Percentiles rank a stretch among this genome's conserved stretches.
Conservation (phyloP, 257 asterid genomes). For the Catharanthus roseus region DNA sequence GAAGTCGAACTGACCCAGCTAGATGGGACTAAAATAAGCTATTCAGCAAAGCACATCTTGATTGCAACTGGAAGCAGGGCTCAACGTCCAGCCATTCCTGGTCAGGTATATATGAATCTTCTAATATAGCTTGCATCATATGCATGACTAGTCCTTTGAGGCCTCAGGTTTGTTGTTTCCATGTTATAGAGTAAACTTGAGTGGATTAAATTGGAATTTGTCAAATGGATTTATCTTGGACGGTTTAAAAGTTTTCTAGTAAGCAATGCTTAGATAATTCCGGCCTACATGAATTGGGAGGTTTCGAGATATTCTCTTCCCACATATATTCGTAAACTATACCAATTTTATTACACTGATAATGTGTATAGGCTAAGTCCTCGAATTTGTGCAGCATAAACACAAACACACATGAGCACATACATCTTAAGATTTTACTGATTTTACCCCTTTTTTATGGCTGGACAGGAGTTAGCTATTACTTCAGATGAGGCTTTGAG, state of each 20-base stretch:
- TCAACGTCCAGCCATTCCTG: slow-evolving; percentile 72
- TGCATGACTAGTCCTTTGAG: not conserved
- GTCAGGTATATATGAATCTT: slow-evolving; percentile 46
- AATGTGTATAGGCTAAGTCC: not conserved
- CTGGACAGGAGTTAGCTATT: slow-evolving; percentile 74
- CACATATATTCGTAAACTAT: not conserved
- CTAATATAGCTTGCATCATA: not conserved
- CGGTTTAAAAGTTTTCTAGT: not conserved
- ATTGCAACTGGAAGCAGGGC: slow-evolving; percentile 97
- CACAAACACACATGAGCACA: too few relatives aligned
- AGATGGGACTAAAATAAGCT: slow-evolving; percentile 89
- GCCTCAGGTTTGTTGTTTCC: not conserved
- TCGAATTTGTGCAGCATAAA: not conserved
- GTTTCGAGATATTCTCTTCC: not conserved
- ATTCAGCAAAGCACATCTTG: slow-evolving; percentile 80
- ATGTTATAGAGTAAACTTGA: not conserved
- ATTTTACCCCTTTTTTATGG: slow-evolving; percentile 6
- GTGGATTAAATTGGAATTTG: not conserved
- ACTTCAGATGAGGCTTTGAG: slow-evolving; percentile 99
- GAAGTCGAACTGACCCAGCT: slow-evolving; percentile 84
- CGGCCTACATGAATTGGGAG: not conserved
- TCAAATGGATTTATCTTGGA: not conserved
- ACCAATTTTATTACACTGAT: not conserved
- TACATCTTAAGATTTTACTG: not conserved
- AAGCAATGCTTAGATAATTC: not conserved